Base-by-base conservation (phyloP, 2,329 filamentous ascomycete species). In the Elsinoe perseae region DNA sequence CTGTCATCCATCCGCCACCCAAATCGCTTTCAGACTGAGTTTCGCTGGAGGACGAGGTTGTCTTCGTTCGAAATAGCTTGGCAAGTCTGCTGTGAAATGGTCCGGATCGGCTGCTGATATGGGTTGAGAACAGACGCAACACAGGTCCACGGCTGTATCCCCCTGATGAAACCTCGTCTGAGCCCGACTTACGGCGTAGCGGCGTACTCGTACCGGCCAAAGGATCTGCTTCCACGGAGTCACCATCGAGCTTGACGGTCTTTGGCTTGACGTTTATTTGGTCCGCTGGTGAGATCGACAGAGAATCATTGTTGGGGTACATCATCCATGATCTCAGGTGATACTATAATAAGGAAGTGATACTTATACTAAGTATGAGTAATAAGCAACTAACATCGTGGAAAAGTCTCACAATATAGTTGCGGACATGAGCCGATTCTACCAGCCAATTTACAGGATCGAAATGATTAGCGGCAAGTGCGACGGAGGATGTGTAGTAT, bases 111-210 rank as follows among this genome's bases (percentile, higher is more conserved):
- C 16, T n/a, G 10, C n/a, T 9, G 18, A 7, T 27, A 30, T 43
- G n/a, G 12, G 52, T 54, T 8, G 52, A 54, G 25, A 54, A 54
- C n/a, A 54, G 36, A 12, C 52, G 52, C 4, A 54, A 21, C 5
- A 30, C 21, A 1, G 52, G 36, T 9, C 52, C 52, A 43, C 12
- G n/a, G 6, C 21, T 2, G 62, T 62, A 4, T 58, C 56, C 27
- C 60, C 46, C 34, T 58, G 58, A 28, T 61, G 54, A 58, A 14
- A 25, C 30, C 23, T 52, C 48, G n/a, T 20, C 28, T 2, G 48
- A 38, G 4, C 20, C 25, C 18, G 48, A 52, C 18, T 34, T 50
- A n/a, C 44, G 44, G 4, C 27, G 16, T 6, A 20, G 25, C 7
- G 16, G 23, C 18, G 40, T n/a, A 7, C 10, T n/a, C 2, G 18